phyloP scores from a whole-genome alignment of 1,139 yeast genomes.

The Pneumocystis oryctolagi region DNA sequence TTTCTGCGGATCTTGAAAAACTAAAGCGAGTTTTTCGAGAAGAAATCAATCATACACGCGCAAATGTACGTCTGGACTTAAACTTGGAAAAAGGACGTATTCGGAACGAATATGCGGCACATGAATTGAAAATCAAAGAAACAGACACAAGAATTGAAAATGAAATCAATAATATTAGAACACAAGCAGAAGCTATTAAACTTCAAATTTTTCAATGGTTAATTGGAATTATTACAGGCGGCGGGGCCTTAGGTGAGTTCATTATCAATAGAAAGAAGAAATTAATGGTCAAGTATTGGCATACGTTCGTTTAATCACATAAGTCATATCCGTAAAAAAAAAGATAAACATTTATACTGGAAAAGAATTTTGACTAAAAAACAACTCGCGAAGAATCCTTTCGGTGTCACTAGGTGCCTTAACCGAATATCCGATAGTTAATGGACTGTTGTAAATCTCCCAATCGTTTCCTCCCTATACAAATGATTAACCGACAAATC shows the following conservation, averaged over 20 bases:
- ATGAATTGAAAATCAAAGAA: constrained; percentile 85
- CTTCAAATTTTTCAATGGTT: constrained; percentile 97
- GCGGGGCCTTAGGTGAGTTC: neutral
- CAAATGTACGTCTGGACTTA: constrained; percentile 77
- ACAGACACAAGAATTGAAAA: constrained; percentile 91
- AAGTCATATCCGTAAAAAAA: constrained; percentile 6
- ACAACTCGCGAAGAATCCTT: constrained; percentile 66
- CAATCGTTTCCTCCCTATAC: constrained; percentile 85
- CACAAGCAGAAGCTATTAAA: constrained; percentile 52
- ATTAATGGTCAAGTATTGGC: constrained; percentile 87
- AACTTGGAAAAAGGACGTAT: constrained; percentile 90
- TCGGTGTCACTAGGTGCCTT: constrained; percentile 77
- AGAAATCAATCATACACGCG: constrained; percentile 80
- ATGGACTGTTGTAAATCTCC: constrained; percentile 78
- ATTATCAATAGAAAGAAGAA: neutral
- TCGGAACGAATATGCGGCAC: constrained; percentile 81
- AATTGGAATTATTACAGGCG: constrained; percentile 93
- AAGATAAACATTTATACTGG: neutral
- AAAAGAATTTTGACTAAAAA: constrained; percentile 21
- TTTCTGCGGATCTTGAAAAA: constrained; percentile 74
- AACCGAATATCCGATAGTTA: constrained; percentile 94
- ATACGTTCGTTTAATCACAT: constrained; percentile 69
- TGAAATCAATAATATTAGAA: constrained; percentile 84
- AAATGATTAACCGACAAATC: neutral
- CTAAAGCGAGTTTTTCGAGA: constrained; percentile 72